Conservation (phyloP, 2,329 filamentous ascomycete species). For the Colletotrichum tamarilloi region DNA sequence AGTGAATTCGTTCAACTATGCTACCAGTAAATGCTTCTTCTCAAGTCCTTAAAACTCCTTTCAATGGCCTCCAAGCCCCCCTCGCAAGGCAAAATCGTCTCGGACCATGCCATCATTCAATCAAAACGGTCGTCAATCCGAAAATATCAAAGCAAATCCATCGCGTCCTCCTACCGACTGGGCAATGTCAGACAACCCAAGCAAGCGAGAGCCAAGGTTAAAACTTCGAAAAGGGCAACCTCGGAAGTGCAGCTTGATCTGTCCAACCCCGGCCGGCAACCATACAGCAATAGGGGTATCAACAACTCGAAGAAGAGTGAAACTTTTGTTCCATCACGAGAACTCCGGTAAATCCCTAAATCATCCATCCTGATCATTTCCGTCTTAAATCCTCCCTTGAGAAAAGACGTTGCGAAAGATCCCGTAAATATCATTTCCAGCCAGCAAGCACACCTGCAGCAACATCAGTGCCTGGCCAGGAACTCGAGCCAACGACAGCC, state of each 20-base stretch:
- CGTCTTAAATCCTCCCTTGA: not conserved
- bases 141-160: slow-evolving; percentile 28
- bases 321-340: slow-evolving; percentile 35
- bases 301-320: slow-evolving; percentile 37
- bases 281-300: slow-evolving; percentile 36
- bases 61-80: slow-evolving; percentile 28
- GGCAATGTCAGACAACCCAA: not conserved
- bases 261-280: not conserved
- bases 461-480: not conserved
- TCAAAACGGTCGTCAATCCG: slow-evolving; percentile 14
- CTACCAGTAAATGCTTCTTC: slow-evolving; percentile 2
- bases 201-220: not conserved
- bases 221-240: not conserved
- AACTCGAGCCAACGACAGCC: not conserved
- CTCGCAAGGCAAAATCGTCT: slow-evolving; percentile 13
- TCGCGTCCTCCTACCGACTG: slow-evolving; percentile 10
- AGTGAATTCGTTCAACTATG: slow-evolving; percentile 25
- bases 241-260: not conserved
- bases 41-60: slow-evolving; percentile 6
- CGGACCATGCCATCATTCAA: slow-evolving; percentile 6
- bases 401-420: slow-evolving; percentile 10
- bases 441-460: slow-evolving; percentile 21
- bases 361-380: slow-evolving; percentile 26
- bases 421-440: slow-evolving; percentile 23
- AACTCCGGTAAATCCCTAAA: slow-evolving; percentile 32